Evolutionary conservation across 805 yeast genomes (phyloP).

Genomic region (Candida adriatica): DNA sequence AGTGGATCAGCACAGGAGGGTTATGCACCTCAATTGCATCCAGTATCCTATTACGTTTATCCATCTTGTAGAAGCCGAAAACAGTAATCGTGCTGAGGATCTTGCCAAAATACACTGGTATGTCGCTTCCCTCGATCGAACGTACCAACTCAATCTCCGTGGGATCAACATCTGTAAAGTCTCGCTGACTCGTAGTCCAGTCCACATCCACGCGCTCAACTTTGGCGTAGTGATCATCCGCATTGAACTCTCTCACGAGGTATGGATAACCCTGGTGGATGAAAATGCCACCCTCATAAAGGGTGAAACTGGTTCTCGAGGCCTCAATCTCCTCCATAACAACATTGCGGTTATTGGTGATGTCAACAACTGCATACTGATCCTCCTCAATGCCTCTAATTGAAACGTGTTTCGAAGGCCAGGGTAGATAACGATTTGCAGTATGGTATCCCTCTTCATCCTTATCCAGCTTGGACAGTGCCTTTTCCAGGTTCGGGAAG

Average conservation of each 20-base stretch:
- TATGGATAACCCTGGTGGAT: conserved; percentile 92
- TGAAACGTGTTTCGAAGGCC: conserved; percentile 74
- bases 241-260: conserved; percentile 74
- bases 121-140: conserved; percentile 40
- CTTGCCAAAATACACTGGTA: conserved; percentile 71
- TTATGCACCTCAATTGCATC: conserved; percentile 91
- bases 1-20: conserved; percentile 64
- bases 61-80: conserved; percentile 89
- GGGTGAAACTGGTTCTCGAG: conserved; percentile 79
- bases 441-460: conserved; percentile 47
- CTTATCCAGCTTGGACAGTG: conserved; percentile 28
- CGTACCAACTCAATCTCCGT: conserved; percentile 58
- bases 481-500: conserved; percentile 35
- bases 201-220: conserved; percentile 88
- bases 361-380: conserved; percentile 82
- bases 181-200: conserved; percentile 90
- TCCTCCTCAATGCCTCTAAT: conserved; percentile 81
- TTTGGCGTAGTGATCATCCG: conserved; percentile 73
- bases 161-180: conserved; percentile 91
- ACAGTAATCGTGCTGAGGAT: conserved; percentile 69
- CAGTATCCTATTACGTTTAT: conserved; percentile 66
- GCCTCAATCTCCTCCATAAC: conserved; percentile 89
- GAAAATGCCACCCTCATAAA: conserved; percentile 89
- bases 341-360: conserved; percentile 65
- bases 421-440: conserved; percentile 57